These are phyloP conservation scores for Diatrype stigma DNA, from an alignment of 2,329 filamentous ascomycete genomes.

Conservation along the genomic window DNA sequence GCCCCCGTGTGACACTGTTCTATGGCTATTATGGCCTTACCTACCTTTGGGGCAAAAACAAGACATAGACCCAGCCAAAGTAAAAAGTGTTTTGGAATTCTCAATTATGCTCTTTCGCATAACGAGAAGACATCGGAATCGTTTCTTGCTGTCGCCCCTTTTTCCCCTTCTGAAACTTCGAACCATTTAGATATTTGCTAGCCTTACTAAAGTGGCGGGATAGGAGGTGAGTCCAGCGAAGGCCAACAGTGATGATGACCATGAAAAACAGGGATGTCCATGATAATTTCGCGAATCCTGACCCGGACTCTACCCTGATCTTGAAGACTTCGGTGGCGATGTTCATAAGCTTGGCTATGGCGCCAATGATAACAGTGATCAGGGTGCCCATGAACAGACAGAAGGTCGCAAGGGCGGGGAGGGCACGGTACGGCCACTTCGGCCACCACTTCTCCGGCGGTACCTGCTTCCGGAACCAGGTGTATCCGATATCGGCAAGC, in stretches of 20 bases:
- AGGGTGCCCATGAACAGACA: constrained; percentile 1
- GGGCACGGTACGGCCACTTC: neutral
- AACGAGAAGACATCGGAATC: too few species aligned
- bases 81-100: too few species aligned
- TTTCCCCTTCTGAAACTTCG: too few species aligned
- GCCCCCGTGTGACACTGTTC: too few species aligned
- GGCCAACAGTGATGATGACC: neutral
- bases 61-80: too few species aligned
- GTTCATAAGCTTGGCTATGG: neutral
- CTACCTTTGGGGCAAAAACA: too few species aligned
- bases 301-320: neutral
- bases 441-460: neutral
- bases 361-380: neutral
- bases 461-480: neutral
- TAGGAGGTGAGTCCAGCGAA: neutral
- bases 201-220: neutral
- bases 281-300: neutral
- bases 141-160: too few species aligned
- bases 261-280: neutral
- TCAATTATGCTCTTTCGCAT: too few species aligned
- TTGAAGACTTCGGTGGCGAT: neutral
- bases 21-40: too few species aligned
- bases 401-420: neutral
- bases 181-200: too few species aligned
- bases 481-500: neutral